A percentile compares a stretch with the other conserved stretches of the same genome.
Evolutionary conservation across 1,284 basidiomycete species (phyloP).

Genomic region (Mrakiaceae sp.): DNA sequence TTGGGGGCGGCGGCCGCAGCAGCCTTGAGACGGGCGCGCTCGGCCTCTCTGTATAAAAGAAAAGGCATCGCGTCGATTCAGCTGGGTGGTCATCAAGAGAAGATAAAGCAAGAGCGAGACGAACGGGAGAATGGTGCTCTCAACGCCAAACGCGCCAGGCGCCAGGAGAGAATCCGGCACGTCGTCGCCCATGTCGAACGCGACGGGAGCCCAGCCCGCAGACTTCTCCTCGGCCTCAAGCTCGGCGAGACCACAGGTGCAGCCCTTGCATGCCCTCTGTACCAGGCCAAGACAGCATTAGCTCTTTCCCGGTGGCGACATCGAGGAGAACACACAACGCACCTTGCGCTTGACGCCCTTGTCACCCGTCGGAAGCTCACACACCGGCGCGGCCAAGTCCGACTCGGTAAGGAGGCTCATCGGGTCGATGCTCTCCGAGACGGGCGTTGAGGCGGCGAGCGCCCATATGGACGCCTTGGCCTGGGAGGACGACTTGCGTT

Average conservation of each 20-base stretch:
- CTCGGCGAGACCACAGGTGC: constrained; percentile 87
- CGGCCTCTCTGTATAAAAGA: constrained; percentile 34
- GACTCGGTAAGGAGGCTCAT: constrained; percentile 40
- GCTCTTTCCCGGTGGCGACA: neutral
- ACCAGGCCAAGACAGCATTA: neutral
- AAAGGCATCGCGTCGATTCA: too few species aligned
- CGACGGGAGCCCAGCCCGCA: constrained; percentile 32
- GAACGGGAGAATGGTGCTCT: constrained; percentile 1
- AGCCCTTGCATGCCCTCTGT: constrained; percentile 87
- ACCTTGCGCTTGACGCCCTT: constrained; percentile 32
- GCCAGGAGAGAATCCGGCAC: constrained; percentile 15
- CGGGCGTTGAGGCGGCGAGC: constrained; percentile 22
- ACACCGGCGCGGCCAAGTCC: constrained; percentile 39
- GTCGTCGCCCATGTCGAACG: constrained; percentile 16
- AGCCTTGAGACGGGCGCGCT: constrained; percentile 49
- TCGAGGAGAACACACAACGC: neutral
- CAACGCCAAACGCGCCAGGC: constrained; percentile 8
- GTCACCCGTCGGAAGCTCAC: constrained; percentile 32
- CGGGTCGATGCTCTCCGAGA: constrained; percentile 36
- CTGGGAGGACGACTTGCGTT: constrained; percentile 24
- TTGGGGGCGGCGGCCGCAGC: constrained; percentile 60
- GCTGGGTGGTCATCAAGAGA: too few species aligned
- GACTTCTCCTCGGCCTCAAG: constrained; percentile 64
- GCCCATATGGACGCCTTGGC: constrained; percentile 36
- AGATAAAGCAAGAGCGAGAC: neutral